A percentile compares a stretch with the other conserved stretches of the same genome.
Evolutionary conservation across 1,284 basidiomycete species (phyloP).

Genomic region (Afroboletus lepidellus): DNA sequence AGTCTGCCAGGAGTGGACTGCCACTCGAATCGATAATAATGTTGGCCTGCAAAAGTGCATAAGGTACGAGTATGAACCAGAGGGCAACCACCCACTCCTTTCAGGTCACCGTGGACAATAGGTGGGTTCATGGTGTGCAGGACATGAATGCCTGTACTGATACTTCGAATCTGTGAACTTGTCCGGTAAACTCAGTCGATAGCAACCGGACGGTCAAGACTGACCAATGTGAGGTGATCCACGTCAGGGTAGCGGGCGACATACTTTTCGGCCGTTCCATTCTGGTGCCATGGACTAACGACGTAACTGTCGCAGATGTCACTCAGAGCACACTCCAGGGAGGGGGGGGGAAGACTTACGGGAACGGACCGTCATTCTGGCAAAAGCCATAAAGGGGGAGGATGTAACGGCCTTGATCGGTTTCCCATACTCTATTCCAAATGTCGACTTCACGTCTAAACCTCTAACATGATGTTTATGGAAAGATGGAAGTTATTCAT

Average conservation of each 20-base stretch:
- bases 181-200: background rate
- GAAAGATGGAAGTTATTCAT: background rate
- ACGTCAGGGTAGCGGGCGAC: slow-evolving; percentile 38
- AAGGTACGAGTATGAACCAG: background rate
- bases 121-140: slow-evolving; percentile 49
- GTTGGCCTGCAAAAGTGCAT: slow-evolving; percentile 43
- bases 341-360: slow-evolving; percentile 33
- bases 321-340: background rate
- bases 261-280: slow-evolving; percentile 51
- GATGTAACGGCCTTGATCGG: slow-evolving; percentile 49
- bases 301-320: slow-evolving; percentile 40
- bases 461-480: slow-evolving; percentile 35
- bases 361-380: slow-evolving; percentile 51
- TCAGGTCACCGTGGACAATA: slow-evolving; percentile 55
- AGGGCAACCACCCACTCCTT: slow-evolving; percentile 39
- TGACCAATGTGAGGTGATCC: slow-evolving; percentile 44
- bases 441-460: slow-evolving; percentile 54
- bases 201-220: slow-evolving; percentile 6
- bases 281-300: slow-evolving; percentile 54
- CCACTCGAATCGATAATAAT: slow-evolving; percentile 48
- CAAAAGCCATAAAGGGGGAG: slow-evolving; percentile 57
- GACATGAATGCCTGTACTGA: slow-evolving; percentile 46
- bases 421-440: slow-evolving; percentile 53
- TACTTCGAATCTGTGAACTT: slow-evolving; percentile 41
- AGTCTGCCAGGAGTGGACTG: slow-evolving; percentile 54